Percentiles rank a stretch among this genome's conserved stretches.
phyloP scores from a whole-genome alignment of 352 stramenopile species.

The Peronospora destructor region DNA sequence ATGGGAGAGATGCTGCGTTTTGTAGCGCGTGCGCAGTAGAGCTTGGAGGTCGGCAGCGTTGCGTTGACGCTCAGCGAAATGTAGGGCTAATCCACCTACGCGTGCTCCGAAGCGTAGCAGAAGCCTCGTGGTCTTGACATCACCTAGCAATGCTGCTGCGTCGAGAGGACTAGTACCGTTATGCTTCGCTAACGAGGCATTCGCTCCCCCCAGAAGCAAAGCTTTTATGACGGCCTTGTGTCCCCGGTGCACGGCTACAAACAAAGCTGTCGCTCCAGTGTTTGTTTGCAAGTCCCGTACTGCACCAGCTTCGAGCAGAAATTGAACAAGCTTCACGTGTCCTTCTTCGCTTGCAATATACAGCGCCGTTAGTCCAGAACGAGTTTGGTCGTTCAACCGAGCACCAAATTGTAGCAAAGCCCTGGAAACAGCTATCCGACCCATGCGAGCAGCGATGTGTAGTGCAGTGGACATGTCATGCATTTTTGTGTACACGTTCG shows the following conservation, averaged over 20 bases:
- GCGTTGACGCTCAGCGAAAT: slow-evolving; percentile 67
- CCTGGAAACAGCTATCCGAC: slow-evolving; percentile 44
- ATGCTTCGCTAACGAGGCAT: slow-evolving; percentile 48
- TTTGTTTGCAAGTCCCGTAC: slow-evolving; percentile 39
- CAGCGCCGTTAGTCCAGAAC: slow-evolving; percentile 67
- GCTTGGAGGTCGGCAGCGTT: slow-evolving; percentile 45
- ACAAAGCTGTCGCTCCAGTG: slow-evolving; percentile 65
- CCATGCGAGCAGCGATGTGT: slow-evolving; percentile 77
- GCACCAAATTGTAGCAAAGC: slow-evolving; percentile 49
- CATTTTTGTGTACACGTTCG: slow-evolving; percentile 64
- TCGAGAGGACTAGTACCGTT: slow-evolving; percentile 74
- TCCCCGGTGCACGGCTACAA: slow-evolving; percentile 71
- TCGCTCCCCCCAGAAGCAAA: slow-evolving; percentile 51
- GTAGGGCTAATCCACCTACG: slow-evolving; percentile 54
- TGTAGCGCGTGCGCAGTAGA: slow-evolving; percentile 61
- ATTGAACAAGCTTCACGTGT: slow-evolving; percentile 53
- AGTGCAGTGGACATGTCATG: slow-evolving; percentile 71
- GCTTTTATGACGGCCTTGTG: slow-evolving; percentile 46
- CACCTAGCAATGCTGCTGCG: slow-evolving; percentile 54
- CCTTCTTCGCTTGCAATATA: slow-evolving; percentile 85
- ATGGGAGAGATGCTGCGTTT: slow-evolving; percentile 42
- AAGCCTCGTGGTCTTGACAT: slow-evolving; percentile 49
- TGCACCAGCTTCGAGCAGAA: slow-evolving; percentile 36
- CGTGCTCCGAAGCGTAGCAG: slow-evolving; percentile 62
- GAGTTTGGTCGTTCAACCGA: slow-evolving; percentile 60